These are phyloP conservation scores for Ambrosiella cleistominuta DNA, from an alignment of 2,329 filamentous ascomycete genomes.

Conservation along the genomic window DNA sequence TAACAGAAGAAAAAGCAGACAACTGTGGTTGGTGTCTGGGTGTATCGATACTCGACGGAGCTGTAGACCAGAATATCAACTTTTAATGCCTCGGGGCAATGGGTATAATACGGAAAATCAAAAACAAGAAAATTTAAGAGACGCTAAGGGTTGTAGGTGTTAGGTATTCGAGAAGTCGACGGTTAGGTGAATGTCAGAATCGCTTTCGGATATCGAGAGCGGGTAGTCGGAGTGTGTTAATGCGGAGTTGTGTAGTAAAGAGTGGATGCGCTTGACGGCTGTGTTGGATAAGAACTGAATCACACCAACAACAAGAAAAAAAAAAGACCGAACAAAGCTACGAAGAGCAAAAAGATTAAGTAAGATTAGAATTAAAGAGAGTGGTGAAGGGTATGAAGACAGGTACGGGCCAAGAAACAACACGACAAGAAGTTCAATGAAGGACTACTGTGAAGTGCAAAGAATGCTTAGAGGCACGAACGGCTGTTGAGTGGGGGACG, in stretches of 20 bases:
- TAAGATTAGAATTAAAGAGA: constrained; percentile 13
- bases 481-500: constrained; percentile 22
- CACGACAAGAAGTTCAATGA: constrained; percentile 3
- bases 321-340: constrained; percentile 2
- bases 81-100: constrained; percentile 6
- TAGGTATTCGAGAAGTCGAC: neutral
- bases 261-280: constrained; percentile 17
- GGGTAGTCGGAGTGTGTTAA: neutral
- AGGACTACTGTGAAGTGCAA: neutral
- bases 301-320: constrained; percentile 5
- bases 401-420: constrained; percentile 3
- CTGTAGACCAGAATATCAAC: too few species aligned
- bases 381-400: constrained; percentile 9
- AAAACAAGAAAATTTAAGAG: neutral
- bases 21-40: neutral
- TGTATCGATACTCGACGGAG: too few species aligned
- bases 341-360: constrained; percentile 7
- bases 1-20: neutral
- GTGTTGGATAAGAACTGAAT: constrained; percentile 8
- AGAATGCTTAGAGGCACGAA: constrained; percentile 20
- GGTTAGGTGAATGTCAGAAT: neutral
- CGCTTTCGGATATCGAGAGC: neutral
- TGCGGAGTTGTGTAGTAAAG: neutral
- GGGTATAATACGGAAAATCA: constrained; percentile 7
- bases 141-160: neutral